Percentiles rank a stretch among this genome's conserved stretches.
Conservation (phyloP, 768 basidiomycete species). For the Lactifluus hygrophoroides region DNA sequence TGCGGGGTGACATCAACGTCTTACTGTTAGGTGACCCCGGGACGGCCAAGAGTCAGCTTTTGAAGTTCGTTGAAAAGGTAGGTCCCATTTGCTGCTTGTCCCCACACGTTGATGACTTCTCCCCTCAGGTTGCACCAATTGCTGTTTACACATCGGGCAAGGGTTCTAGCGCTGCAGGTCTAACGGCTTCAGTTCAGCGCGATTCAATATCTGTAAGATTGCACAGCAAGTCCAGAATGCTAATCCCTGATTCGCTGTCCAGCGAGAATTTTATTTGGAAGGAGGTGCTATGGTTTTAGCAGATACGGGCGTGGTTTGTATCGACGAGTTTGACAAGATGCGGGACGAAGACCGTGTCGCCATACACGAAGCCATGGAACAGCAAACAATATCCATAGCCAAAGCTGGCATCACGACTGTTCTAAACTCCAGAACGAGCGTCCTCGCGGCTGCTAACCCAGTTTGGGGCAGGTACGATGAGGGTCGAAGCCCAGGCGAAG, state of each 20-base stretch:
- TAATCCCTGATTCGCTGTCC: conserved; percentile 4
- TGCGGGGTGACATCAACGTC: conserved; percentile 97
- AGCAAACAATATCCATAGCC: conserved; percentile 98
- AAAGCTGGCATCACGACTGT: conserved; percentile 99
- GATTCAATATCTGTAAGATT: conserved; percentile 75
- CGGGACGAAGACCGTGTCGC: conserved; percentile 97
- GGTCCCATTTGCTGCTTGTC: background rate
- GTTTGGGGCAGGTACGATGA: conserved; percentile 98
- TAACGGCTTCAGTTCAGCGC: conserved; percentile 95
- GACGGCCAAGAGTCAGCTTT: conserved; percentile 94
- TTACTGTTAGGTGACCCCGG: conserved; percentile 94
- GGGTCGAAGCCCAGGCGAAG: conserved; percentile 91
- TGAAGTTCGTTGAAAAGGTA: conserved; percentile 98
- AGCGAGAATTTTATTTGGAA: conserved; percentile 98
- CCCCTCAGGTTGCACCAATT: conserved; percentile 79
- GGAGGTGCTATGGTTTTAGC: conserved; percentile 99
- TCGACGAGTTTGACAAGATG: conserved; percentile 99
- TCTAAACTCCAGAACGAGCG: conserved; percentile 90
- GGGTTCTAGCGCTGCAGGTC: conserved; percentile 95
- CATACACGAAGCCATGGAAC: conserved; percentile 99
- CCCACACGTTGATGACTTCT: background rate
- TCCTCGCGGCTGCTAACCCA: conserved; percentile 95
- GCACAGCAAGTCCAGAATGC: background rate
- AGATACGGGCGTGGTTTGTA: conserved; percentile 96
- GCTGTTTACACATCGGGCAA: conserved; percentile 99